phyloP scores from a whole-genome alignment of 306 rosid species.

The Acacia crassicarpa region DNA sequence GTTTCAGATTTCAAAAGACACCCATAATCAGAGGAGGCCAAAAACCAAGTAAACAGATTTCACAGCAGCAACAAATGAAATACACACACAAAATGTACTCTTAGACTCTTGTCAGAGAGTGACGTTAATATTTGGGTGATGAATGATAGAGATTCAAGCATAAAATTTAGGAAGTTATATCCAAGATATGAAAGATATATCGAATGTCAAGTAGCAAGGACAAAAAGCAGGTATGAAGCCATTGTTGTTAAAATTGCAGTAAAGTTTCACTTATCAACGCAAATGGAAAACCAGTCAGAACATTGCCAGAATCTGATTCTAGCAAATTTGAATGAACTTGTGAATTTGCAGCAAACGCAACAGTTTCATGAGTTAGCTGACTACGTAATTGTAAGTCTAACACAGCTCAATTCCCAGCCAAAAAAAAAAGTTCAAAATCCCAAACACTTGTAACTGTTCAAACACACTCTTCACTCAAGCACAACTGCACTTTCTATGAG shows the following conservation, averaged over 20 bases:
- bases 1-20: slow-evolving; percentile 35
- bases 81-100: neutral
- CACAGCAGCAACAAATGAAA: neutral
- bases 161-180: neutral
- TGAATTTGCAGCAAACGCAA: neutral
- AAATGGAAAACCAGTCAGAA: neutral
- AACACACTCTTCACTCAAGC: neutral
- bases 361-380: neutral
- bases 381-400: neutral
- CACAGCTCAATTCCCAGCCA: neutral
- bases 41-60: neutral
- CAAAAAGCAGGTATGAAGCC: neutral
- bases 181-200: neutral
- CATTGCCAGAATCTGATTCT: neutral
- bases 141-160: slow-evolving; percentile 10
- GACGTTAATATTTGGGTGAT: neutral
- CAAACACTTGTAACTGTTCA: neutral
- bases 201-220: slow-evolving; percentile 1
- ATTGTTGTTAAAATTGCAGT: neutral
- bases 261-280: neutral
- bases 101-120: neutral
- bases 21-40: slow-evolving; percentile 18
- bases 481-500: neutral
- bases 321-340: neutral
- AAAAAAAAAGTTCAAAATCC: neutral